Conservation (phyloP, 2,329 filamentous ascomycete species). For the Diaporthe ilicicola region DNA sequence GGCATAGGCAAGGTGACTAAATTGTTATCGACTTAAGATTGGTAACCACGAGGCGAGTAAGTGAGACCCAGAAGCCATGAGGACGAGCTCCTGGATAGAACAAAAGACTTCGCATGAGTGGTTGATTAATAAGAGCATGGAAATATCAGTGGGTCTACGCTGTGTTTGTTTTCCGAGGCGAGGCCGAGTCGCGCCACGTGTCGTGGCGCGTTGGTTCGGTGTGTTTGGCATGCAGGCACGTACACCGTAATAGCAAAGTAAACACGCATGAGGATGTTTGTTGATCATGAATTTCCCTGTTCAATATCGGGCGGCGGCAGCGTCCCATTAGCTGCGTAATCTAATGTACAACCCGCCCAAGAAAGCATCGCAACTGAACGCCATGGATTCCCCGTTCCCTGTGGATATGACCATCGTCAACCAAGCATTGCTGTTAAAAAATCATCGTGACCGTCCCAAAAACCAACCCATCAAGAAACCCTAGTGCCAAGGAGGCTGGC, state of each 20-base stretch:
- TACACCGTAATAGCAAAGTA: too few species aligned
- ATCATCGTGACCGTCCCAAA: conserved; percentile 51
- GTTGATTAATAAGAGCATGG: too few species aligned
- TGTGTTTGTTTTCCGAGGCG: too few species aligned
- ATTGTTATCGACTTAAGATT: not conserved
- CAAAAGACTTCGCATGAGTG: too few species aligned
- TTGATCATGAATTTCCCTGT: conserved; percentile 41
- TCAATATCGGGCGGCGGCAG: conserved; percentile 37
- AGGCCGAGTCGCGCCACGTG: too few species aligned
- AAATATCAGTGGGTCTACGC: too few species aligned
- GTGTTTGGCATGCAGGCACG: not conserved
- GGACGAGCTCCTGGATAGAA: too few species aligned
- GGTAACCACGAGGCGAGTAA: not conserved
- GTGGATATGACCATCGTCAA: conserved; percentile 48
- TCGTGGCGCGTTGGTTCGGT: too few species aligned
- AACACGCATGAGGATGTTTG: not conserved
- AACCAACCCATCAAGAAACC: conserved; percentile 37
- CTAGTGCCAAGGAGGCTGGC: conserved; percentile 31
- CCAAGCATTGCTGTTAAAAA: conserved; percentile 49
- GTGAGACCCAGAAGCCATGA: too few species aligned
- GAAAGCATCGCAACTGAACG: conserved; percentile 53
- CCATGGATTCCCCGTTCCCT: conserved; percentile 50
- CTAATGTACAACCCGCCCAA: conserved; percentile 51
- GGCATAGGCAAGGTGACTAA: not conserved
- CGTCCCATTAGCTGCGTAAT: conserved; percentile 45